phyloP scores from a whole-genome alignment of 768 basidiomycete species.

The Boletus huronensis region DNA sequence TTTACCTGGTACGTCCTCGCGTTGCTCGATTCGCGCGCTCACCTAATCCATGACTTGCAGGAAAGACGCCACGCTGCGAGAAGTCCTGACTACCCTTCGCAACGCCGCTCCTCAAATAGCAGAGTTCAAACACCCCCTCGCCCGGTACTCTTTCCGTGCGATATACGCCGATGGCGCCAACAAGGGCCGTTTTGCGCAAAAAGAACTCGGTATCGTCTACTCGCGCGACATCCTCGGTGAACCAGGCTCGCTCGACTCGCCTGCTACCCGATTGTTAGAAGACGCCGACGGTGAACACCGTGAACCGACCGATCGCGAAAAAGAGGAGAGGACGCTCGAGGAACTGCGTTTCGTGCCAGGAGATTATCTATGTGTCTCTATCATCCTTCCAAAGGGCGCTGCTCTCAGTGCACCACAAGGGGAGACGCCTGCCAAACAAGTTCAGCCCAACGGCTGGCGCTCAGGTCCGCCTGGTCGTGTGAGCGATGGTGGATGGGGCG shows the following conservation, averaged over 20 bases:
- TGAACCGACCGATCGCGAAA: slow-evolving; percentile 42
- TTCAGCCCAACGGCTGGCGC: slow-evolving; percentile 36
- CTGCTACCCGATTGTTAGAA: slow-evolving; percentile 60
- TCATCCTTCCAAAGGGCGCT: slow-evolving; percentile 67
- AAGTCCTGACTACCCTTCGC: slow-evolving; percentile 75
- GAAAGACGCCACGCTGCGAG: slow-evolving; percentile 80
- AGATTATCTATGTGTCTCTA: slow-evolving; percentile 73
- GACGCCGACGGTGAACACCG: slow-evolving; percentile 38
- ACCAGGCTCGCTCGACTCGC: slow-evolving; percentile 55
- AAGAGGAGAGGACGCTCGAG: slow-evolving; percentile 70
- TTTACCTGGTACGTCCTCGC: slow-evolving; percentile 62
- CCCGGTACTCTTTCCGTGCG: slow-evolving; percentile 76
- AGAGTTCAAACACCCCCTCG: slow-evolving; percentile 79
- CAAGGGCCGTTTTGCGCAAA: slow-evolving; percentile 68
- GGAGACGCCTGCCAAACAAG: slow-evolving; percentile 40
- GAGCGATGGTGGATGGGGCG: slow-evolving; percentile 50
- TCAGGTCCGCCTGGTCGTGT: slow-evolving; percentile 35
- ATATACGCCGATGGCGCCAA: slow-evolving; percentile 73
- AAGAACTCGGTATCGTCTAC: slow-evolving; percentile 79
- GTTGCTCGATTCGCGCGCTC: background rate
- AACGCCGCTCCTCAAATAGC: slow-evolving; percentile 61
- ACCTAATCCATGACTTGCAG: slow-evolving; percentile 34
- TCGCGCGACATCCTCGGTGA: slow-evolving; percentile 84
- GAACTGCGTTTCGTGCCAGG: slow-evolving; percentile 79
- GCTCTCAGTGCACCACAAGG: slow-evolving; percentile 41